Conservation (phyloP, 768 basidiomycete genomes). For the Sistotremastrum niveocremeum region DNA sequence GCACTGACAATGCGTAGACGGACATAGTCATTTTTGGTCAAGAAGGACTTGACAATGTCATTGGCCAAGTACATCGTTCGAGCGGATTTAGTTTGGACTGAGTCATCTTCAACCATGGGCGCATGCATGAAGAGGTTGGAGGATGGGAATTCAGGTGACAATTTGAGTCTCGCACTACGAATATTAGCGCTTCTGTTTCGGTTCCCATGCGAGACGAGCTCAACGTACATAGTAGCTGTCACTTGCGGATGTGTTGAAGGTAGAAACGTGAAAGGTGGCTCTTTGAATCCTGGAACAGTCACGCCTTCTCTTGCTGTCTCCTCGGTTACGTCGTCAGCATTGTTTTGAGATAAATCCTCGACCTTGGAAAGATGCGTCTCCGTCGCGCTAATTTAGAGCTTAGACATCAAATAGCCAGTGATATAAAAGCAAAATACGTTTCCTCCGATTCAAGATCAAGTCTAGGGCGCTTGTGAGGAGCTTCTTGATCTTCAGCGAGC, state of each 20-base stretch:
- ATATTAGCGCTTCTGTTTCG: background rate
- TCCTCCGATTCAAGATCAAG: too few species aligned
- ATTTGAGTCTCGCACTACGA: conserved; percentile 57
- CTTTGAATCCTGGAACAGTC: conserved; percentile 7
- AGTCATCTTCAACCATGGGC: conserved; percentile 41
- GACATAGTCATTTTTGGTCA: conserved; percentile 69
- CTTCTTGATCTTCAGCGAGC: too few species aligned
- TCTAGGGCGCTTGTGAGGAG: too few species aligned
- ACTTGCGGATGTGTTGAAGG: conserved; percentile 46
- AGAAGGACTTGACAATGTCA: conserved; percentile 66
- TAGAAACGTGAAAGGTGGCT: conserved; percentile 66
- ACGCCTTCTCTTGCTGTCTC: conserved; percentile 8
- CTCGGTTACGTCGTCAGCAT: too few species aligned
- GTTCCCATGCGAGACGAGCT: background rate
- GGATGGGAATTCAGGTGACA: conserved; percentile 58
- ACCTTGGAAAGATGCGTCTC: too few species aligned
- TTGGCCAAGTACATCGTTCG: conserved; percentile 86
- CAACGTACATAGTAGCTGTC: conserved; percentile 25
- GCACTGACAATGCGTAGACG: conserved; percentile 78
- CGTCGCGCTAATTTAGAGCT: too few species aligned
- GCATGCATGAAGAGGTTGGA: conserved; percentile 80
- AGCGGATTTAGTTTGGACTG: conserved; percentile 21
- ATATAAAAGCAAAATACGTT: too few species aligned
- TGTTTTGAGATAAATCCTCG: too few species aligned
- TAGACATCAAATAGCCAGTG: too few species aligned